phyloP scores from a whole-genome alignment of 2,329 filamentous ascomycete species.

The Dactylellina haptotyla region DNA sequence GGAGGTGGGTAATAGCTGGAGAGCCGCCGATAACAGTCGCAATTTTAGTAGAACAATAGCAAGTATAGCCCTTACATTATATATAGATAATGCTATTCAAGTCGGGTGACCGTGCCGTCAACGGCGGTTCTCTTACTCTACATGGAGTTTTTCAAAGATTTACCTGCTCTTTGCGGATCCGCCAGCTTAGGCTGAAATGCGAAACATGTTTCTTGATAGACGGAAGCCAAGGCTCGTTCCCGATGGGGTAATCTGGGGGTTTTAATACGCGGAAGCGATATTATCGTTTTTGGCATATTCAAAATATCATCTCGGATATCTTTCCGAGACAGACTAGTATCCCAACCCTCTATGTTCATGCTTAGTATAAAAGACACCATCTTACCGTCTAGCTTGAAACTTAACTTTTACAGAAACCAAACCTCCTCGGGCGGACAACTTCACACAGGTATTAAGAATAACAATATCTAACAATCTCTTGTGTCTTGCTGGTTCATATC shows the following conservation, averaged over 20 bases:
- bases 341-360: not conserved
- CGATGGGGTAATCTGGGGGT: conserved; percentile 5
- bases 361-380: not conserved
- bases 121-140: not conserved
- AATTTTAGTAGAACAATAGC: not conserved
- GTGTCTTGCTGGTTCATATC: not conserved
- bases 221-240: conserved; percentile 13
- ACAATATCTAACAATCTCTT: not conserved
- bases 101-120: conserved; percentile 8
- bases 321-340: conserved; percentile 2
- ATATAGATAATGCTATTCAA: not conserved
- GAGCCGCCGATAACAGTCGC: not conserved
- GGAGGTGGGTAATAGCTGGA: not conserved
- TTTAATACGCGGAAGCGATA: conserved; percentile 4
- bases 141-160: not conserved
- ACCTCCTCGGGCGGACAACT: conserved; percentile 3
- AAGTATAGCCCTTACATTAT: not conserved
- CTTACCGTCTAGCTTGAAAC: not conserved
- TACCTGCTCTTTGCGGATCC: not conserved
- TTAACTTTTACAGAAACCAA: not conserved
- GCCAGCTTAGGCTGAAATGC: conserved; percentile 11
- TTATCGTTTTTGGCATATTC: not conserved
- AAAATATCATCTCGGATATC: conserved; percentile 1
- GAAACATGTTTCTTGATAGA: not conserved
- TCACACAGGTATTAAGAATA: not conserved